Base-by-base conservation (phyloP, 2,329 filamentous ascomycete genomes). In the Sphaerulina populicola region DNA sequence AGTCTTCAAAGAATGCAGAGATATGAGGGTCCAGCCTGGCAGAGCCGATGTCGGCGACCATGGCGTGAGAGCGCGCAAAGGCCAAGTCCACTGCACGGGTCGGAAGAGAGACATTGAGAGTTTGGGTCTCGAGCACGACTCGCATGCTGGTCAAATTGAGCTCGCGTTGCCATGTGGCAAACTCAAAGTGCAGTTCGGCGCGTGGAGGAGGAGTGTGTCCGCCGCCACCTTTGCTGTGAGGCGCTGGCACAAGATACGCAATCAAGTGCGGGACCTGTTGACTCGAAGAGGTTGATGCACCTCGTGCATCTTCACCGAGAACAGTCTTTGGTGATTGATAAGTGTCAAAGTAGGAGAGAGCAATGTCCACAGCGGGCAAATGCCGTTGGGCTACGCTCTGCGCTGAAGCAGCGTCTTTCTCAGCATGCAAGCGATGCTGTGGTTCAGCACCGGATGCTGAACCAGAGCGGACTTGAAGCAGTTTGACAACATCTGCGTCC, bases 71-170 rank as follows among this genome's bases (percentile, higher is more conserved):
- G n/a, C 56, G 49, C 8, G 42, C 43, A 38, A 65, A 61, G 2
- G 43, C 37, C 12, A 65, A n/a, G 42, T 66, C 63, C 9, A 54
- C 50, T 6, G 57, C 35, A 7, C 58, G 38, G 9, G 48, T 44
- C 23, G 61, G 62, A 9, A 62, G 42, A 9, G 57, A 48, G 9
- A 62, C 50, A 14, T 51, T 39, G 6, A 60, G 9, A 4, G 39
- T 47, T 57, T 53, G 58, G 27, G 56, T n/a, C 50, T 55, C 43
- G 9, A 49, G 36, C 18, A 55, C 44, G 21, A 58, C 57, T 36
- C 43, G 41, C 14, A 58, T 46, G 29, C 52, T 52, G 12, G 44
- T 42, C 29, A 58, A 37, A 10, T 35, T 14, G 9, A 58, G 43
- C 18, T 54, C 29, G 15, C 40, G 46, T 7, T 43, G 27, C 4